A percentile compares a stretch with the other conserved stretches of the same genome.
phyloP scores from a whole-genome alignment of 306 rosid species.

The Lathyrus tuberosus region DNA sequence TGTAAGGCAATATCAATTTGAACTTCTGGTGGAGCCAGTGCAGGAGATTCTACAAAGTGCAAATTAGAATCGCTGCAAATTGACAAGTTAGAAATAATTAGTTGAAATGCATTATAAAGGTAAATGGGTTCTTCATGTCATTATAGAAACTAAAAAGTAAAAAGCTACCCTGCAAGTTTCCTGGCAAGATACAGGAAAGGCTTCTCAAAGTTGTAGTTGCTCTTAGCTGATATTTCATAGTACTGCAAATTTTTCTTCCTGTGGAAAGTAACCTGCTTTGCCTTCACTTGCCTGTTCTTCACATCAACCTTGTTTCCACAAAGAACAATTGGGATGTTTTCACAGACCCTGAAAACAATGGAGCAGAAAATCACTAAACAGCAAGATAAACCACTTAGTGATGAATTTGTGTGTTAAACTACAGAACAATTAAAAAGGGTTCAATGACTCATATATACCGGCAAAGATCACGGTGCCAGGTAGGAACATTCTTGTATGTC shows the following conservation, averaged over 20 bases:
- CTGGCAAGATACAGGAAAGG: slow-evolving; percentile 80
- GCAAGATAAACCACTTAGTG: neutral
- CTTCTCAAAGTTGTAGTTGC: slow-evolving; percentile 75
- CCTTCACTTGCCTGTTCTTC: slow-evolving; percentile 85
- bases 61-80: slow-evolving; percentile 64
- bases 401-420: no score
- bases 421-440: no score
- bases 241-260: slow-evolving; percentile 75
- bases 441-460: slow-evolving; percentile 38
- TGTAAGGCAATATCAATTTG: slow-evolving; percentile 71
- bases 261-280: slow-evolving; percentile 80
- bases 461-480: slow-evolving; percentile 77
- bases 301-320: slow-evolving; percentile 85
- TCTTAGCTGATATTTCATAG: slow-evolving; percentile 78
- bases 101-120: neutral
- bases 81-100: neutral
- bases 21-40: slow-evolving; percentile 85
- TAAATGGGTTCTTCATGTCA: neutral
- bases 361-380: neutral
- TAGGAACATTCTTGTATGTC: slow-evolving; percentile 74
- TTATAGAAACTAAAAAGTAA: neutral
- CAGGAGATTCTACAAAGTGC: slow-evolving; percentile 83
- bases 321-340: slow-evolving; percentile 70
- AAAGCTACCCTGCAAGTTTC: slow-evolving; percentile 73
- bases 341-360: slow-evolving; percentile 60